phyloP scores from a whole-genome alignment of 805 yeast species.

The Metschnikowia sp. region DNA sequence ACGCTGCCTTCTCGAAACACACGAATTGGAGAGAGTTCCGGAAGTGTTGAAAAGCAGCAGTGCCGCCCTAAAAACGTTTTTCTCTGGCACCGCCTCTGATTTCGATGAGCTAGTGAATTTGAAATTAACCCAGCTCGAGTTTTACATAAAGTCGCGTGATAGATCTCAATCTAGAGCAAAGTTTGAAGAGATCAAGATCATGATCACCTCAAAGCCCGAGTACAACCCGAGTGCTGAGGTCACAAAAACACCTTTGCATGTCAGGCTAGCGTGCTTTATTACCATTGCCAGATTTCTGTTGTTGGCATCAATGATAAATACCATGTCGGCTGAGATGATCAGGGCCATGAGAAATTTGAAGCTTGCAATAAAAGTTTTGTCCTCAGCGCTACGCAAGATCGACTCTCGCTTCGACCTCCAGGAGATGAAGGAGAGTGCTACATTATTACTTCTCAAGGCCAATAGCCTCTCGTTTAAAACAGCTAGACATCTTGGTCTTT shows the following conservation, averaged over 20 bases:
- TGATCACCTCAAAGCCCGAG: slow-evolving; percentile 27
- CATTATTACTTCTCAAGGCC: slow-evolving; percentile 31
- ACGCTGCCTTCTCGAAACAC: slow-evolving; percentile 4
- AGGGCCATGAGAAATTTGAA: slow-evolving; percentile 41
- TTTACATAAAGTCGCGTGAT: slow-evolving; percentile 20
- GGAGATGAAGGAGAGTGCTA: slow-evolving; percentile 35
- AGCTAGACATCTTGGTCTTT: slow-evolving; percentile 48
- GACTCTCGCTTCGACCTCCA: slow-evolving; percentile 18
- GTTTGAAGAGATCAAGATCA: slow-evolving; percentile 21
- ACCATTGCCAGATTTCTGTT: slow-evolving; percentile 36
- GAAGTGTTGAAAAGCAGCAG: slow-evolving; percentile 17
- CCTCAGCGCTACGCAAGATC: slow-evolving; percentile 49
- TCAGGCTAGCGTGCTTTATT: slow-evolving; percentile 26
- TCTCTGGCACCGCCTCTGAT: not conserved
- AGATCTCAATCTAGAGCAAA: slow-evolving; percentile 20
- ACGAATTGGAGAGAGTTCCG: slow-evolving; percentile 10
- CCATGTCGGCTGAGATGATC: slow-evolving; percentile 16
- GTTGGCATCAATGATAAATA: slow-evolving; percentile 25
- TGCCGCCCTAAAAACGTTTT: slow-evolving; percentile 2
- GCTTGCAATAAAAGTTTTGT: slow-evolving; percentile 48
- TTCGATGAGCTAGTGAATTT: not conserved
- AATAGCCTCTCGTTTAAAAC: slow-evolving; percentile 40
- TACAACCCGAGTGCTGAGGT: slow-evolving; percentile 21
- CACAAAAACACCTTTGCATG: slow-evolving; percentile 11
- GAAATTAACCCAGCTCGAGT: slow-evolving; percentile 31